phyloP scores from a whole-genome alignment of 1,284 basidiomycete genomes.

The Bondarzewia mesenterica region DNA sequence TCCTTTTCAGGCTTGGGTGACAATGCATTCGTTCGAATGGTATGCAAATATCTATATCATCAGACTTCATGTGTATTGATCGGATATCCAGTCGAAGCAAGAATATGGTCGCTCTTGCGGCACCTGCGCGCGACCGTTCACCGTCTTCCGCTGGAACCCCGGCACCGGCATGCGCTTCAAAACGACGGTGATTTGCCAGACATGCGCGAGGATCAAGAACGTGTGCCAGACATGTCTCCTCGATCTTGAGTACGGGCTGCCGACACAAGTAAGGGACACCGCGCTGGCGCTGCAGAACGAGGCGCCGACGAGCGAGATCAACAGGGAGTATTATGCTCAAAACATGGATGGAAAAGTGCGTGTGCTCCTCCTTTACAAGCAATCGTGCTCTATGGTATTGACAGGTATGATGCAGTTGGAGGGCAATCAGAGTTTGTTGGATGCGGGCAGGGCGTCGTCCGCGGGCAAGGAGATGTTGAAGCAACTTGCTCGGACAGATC shows the following conservation, averaged over 20 bases:
- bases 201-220: slow-evolving; percentile 98
- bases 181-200: slow-evolving; percentile 97
- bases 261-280: slow-evolving; percentile 95
- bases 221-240: slow-evolving; percentile 97
- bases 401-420: slow-evolving; percentile 38
- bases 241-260: slow-evolving; percentile 93
- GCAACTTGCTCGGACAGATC: slow-evolving; percentile 86
- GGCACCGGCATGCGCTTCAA: slow-evolving; percentile 92
- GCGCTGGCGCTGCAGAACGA: slow-evolving; percentile 83
- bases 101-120: slow-evolving; percentile 93
- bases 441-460: slow-evolving; percentile 60
- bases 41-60: slow-evolving; percentile 26
- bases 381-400: no score
- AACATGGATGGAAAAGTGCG: slow-evolving; percentile 86
- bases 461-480: slow-evolving; percentile 96
- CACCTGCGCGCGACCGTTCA: slow-evolving; percentile 92
- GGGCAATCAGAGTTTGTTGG: slow-evolving; percentile 60
- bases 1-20: slow-evolving; percentile 63
- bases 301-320: slow-evolving; percentile 93
- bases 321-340: slow-evolving; percentile 95
- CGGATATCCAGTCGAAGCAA: slow-evolving; percentile 74
- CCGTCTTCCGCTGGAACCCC: slow-evolving; percentile 98
- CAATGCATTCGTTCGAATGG: slow-evolving; percentile 89
- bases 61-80: slow-evolving; percentile 4
- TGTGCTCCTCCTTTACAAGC: no score